phyloP scores from a whole-genome alignment of 2,329 filamentous ascomycete genomes.

The Colletotrichum ledebouriae region DNA sequence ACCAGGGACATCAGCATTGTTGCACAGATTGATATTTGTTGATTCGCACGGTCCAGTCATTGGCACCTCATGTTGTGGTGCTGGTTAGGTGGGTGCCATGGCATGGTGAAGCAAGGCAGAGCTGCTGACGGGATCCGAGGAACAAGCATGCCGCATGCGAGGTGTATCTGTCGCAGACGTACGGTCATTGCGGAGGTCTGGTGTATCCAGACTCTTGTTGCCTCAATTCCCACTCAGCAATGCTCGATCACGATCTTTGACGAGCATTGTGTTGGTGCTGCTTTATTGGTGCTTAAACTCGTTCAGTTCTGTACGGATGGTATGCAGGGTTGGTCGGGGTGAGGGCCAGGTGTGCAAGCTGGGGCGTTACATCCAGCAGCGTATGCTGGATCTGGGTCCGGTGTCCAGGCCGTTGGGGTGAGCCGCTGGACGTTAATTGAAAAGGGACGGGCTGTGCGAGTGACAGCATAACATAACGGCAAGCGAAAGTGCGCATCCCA shows the following conservation, averaged over 20 bases:
- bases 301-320: background rate
- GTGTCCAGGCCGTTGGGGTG: background rate
- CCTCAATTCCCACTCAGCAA: background rate
- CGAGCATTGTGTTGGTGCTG: background rate
- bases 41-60: background rate
- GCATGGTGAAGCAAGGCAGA: background rate
- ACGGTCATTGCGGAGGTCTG: slow-evolving; percentile 26
- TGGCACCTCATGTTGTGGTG: slow-evolving; percentile 14
- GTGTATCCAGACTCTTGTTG: slow-evolving; percentile 4
- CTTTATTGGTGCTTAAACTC: slow-evolving; percentile 7
- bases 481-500: background rate
- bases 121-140: slow-evolving; percentile 15
- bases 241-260: slow-evolving; percentile 2
- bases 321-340: slow-evolving; percentile 8
- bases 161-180: slow-evolving; percentile 24
- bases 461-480: background rate
- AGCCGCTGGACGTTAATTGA: no score
- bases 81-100: background rate
- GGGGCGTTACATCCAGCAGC: no score
- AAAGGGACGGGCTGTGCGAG: slow-evolving; percentile 4
- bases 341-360: background rate
- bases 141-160: background rate
- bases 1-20: no score
- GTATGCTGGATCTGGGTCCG: background rate
- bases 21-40: slow-evolving; percentile 10